A percentile compares a stretch with the other conserved stretches of the same genome.
Conservation (phyloP, 148 eudicot species). For the Amaranthus hypochondriacus region DNA sequence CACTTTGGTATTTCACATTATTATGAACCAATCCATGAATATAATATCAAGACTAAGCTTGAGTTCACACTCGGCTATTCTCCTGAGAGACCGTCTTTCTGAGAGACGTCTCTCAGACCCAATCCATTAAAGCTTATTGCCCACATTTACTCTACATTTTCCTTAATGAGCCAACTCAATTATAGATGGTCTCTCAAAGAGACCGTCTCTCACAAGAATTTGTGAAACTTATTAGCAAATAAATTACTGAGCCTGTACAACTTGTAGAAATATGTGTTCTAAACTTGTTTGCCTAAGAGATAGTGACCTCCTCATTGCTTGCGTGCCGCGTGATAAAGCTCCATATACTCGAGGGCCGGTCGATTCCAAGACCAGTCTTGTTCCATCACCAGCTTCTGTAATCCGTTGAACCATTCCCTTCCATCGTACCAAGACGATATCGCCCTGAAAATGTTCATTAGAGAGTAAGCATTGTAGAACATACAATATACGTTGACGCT, state of each 20-base stretch:
- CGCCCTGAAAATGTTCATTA: slow-evolving; percentile 48
- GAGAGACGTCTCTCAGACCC: too few species aligned
- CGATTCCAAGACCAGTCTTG: slow-evolving; percentile 99
- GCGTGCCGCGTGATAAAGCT: slow-evolving; percentile 84
- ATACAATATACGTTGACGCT: neutral
- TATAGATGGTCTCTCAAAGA: too few species aligned
- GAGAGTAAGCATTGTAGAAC: neutral
- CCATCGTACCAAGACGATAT: slow-evolving; percentile 74
- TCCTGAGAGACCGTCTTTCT: neutral
- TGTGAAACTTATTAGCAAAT: slow-evolving; percentile 16
- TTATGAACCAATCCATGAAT: neutral
- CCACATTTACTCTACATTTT: too few species aligned
- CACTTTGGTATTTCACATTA: slow-evolving; percentile 15
- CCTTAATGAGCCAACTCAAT: too few species aligned
- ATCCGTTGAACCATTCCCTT: slow-evolving; percentile 68
- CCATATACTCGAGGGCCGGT: slow-evolving; percentile 90
- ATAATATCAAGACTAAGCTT: neutral
- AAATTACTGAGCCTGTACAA: slow-evolving; percentile 39
- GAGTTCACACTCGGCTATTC: neutral
- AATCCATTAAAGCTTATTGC: too few species aligned
- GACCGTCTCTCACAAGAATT: too few species aligned
- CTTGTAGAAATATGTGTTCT: slow-evolving; percentile 4
- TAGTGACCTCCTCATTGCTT: slow-evolving; percentile 32
- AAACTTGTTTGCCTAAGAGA: neutral
- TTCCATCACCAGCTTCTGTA: slow-evolving; percentile 87